Base-by-base conservation (phyloP, 2,329 filamentous ascomycete species). In the Epichloe gansuensis region DNA sequence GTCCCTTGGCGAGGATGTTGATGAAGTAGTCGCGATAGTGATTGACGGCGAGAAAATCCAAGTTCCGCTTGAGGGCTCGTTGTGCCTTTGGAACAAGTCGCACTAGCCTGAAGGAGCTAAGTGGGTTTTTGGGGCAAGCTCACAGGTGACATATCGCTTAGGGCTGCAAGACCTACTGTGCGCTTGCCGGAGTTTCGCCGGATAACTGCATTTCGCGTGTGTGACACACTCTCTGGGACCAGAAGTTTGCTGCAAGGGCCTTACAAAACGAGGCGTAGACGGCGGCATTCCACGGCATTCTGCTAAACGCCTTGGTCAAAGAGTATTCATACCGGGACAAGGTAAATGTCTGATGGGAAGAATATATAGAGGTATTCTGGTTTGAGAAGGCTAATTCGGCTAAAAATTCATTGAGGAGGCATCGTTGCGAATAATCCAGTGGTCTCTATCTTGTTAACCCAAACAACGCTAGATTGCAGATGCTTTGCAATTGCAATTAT, bases 1-100 rank as follows among this genome's bases (percentile, higher is more conserved):
- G 64, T 64, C 64, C 65, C 65, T 63, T 58, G 62, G 58, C 59
- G 59, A 63, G 58, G 58, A 50, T 56, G 66, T 63, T 68, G 63
- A 60, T 62, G 61, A 65, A 65, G 61, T 66, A 60, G 66, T 70
- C 67, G 68, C 68, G 66, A 69, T 66, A 64, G 60, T 64, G 61
- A 59, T 61, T 62, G 63, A 61, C 59, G 57, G 61, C 64, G 63
- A 68, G 59, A 70, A 70, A 70, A 67, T 67, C 65, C 64, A 65
- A 66, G 64, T 65, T 58, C 63, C 62, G 62, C 64, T 62, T 57
- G 63, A 64, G 61, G 61, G 63, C 61, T 67, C 59, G 65, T 68
- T 70, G 67, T 70, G 67, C 66, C 66, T 68, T 64, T 64, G 63
- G 58, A 53, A 53, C 49, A 59, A 59, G 54, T 4, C 7, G 54